Evolutionary conservation across 2,329 filamentous ascomycete genomes (phyloP), one percentile per base, ranked within the genome.

Genomic region (Ophioceras dolichostomum): DNA sequence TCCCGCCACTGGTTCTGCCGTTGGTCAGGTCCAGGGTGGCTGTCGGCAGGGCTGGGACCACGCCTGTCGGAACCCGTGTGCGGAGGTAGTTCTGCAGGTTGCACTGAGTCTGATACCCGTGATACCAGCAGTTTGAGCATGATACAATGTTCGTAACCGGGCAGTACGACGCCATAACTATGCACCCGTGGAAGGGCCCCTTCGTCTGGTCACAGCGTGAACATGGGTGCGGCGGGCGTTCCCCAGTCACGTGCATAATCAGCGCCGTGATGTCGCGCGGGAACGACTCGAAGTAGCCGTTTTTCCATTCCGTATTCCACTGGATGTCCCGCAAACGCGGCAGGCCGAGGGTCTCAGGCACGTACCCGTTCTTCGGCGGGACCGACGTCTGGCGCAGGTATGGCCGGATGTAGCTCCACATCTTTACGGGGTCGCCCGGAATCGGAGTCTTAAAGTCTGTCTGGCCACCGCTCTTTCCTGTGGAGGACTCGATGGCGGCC

Each of bases 51-150:
- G n/a, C n/a, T n/a, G n/a, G n/a, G n/a, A n/a, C n/a, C n/a, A n/a
- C n/a, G n/a, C n/a, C n/a, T n/a, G n/a, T n/a, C n/a, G n/a, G n/a
- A n/a, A n/a, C n/a, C n/a, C 33, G 32, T 10, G 18, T 34, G 21
- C 39, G 36, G 18, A 37, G 10, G 21, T 39, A 35, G 7, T 19
- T 27, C 4, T 24, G 20, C 21, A 49, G 30, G 10, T 39, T 40
- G 39, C 53, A 55, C 5, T 34, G 10, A 3, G 37, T 26, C 20
- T 50, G 45, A 5, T 43, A 36, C 30, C 26, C 44, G 28, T 53
- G 49, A 32, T 55, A 55, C n/a, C 48, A 26, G 34, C 52, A 56
- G 38, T 54, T 56, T 19, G 47, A 50, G 31, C 53, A 56, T 32
- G 40, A 42, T 2, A 37, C 24, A 21, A 47, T 48, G 1, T 39